These are phyloP conservation scores for Vitis rupestris DNA, from an alignment of 164 flowering plant species.

Conservation along the genomic window DNA sequence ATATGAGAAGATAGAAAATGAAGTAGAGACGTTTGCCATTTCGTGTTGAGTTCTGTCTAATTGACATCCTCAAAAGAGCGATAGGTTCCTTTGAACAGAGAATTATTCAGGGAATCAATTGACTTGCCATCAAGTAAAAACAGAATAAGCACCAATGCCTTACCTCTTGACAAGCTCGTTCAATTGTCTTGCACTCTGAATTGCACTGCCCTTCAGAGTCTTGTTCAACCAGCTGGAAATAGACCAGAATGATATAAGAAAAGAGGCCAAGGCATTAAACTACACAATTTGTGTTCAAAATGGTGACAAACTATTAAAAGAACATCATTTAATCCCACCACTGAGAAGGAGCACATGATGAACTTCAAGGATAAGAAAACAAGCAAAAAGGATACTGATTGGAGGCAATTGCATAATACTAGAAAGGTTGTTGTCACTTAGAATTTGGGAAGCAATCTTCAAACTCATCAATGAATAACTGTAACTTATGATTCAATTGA, in stretches of 20 bases:
- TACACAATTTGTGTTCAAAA: not conserved
- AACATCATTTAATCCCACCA: too few relatives aligned
- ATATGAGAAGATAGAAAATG: too few relatives aligned
- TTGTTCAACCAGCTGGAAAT: slow-evolving; percentile 78
- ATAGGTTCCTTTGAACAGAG: too few relatives aligned
- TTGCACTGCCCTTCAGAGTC: slow-evolving; percentile 84
- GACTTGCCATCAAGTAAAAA: not conserved
- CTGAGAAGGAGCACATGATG: too few relatives aligned
- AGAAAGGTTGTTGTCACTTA: not conserved
- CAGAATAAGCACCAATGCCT: slow-evolving; percentile 4
- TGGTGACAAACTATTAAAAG: too few relatives aligned
- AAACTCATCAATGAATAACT: not conserved
- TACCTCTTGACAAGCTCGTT: slow-evolving; percentile 92
- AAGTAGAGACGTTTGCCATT: too few relatives aligned
- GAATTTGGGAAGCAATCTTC: not conserved
- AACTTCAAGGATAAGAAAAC: not conserved
- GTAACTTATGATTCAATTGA: not conserved
- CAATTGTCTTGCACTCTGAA: slow-evolving; percentile 91
- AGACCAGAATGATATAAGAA: not conserved
- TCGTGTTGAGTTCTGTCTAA: too few relatives aligned
- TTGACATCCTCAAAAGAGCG: too few relatives aligned
- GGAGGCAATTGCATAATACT: not conserved
- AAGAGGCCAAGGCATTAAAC: not conserved
- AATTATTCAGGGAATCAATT: not conserved
- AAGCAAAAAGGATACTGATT: too few relatives aligned